A percentile compares a stretch with the other conserved stretches of the same genome.
phyloP scores from a whole-genome alignment of 2,329 filamentous ascomycete genomes.

The Domatiomyces catenatus region DNA sequence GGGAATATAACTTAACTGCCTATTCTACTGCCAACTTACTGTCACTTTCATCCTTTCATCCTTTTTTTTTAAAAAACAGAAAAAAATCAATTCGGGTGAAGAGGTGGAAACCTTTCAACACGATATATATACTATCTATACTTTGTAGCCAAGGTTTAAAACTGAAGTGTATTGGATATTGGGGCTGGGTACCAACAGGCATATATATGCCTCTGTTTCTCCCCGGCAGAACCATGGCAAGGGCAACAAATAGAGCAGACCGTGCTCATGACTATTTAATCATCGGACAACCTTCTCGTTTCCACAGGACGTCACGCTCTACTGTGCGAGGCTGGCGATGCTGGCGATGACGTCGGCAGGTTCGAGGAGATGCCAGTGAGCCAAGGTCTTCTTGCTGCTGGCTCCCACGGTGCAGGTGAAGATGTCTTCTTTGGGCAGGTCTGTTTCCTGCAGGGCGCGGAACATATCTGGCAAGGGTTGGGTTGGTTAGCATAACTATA shows the following conservation, averaged over 20 bases:
- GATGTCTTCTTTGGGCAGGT: conserved; percentile 49
- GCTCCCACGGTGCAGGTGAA: conserved; percentile 88
- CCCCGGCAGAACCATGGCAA: background rate
- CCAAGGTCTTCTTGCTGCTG: conserved; percentile 80
- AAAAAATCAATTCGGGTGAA: no score
- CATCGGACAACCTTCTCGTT: background rate
- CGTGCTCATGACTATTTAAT: background rate
- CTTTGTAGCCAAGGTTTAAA: background rate
- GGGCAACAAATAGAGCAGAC: background rate
- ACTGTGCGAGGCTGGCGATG: conserved; percentile 18
- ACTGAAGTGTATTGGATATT: background rate
- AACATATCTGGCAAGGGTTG: conserved; percentile 49
- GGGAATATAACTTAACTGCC: no score
- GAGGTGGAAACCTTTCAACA: no score
- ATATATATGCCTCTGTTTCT: background rate
- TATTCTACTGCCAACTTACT: no score
- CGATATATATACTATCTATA: background rate
- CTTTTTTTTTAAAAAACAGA: no score
- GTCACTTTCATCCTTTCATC: no score
- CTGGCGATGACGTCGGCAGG: conserved; percentile 71
- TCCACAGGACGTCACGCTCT: background rate
- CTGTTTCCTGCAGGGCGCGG: conserved; percentile 51
- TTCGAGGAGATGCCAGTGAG: conserved; percentile 78
- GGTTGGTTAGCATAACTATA: conserved; percentile 10
- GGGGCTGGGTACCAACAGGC: background rate